These are phyloP conservation scores for Rhynchospora breviuscula DNA, from an alignment of 176 grass and related monocot genomes.

Conservation along the genomic window DNA sequence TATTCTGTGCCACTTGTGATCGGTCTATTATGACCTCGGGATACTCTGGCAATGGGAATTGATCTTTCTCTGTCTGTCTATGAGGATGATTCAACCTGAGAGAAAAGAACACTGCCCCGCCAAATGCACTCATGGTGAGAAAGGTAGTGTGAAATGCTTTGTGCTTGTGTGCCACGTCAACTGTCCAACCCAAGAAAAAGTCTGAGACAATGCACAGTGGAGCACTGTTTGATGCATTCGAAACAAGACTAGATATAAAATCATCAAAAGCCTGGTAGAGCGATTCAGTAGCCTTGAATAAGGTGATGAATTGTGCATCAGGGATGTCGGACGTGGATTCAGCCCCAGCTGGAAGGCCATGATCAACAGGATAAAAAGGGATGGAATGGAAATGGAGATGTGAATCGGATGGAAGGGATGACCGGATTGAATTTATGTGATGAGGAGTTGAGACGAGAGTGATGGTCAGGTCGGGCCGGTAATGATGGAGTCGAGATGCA, in stretches of 20 bases:
- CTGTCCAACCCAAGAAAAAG: constrained; percentile 22
- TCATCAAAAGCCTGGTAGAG: constrained; percentile 45
- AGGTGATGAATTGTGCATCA: constrained; percentile 37
- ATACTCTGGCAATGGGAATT: constrained; percentile 17
- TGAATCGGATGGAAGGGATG: background rate
- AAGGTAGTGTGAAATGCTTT: constrained; percentile 8
- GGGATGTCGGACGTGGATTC: constrained; percentile 37
- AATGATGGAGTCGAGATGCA: background rate
- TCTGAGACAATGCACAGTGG: constrained; percentile 9
- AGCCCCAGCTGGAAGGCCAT: constrained; percentile 38
- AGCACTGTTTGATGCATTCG: no score
- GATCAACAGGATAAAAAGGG: constrained; percentile 38
- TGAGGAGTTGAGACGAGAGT: background rate
- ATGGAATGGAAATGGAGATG: constrained; percentile 32
- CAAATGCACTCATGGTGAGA: background rate
- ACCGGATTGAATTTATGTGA: background rate
- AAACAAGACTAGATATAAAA: constrained; percentile 23
- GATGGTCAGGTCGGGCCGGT: background rate
- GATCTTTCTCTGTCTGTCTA: background rate
- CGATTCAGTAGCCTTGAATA: constrained; percentile 46
- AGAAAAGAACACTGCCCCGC: background rate
- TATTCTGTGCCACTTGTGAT: constrained; percentile 17
- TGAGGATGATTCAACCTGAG: constrained; percentile 11
- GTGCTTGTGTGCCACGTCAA: background rate
- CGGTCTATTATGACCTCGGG: constrained; percentile 11